Conservation (phyloP, 176 grass and related monocot genomes). For the Triticum dicoccoides region DNA sequence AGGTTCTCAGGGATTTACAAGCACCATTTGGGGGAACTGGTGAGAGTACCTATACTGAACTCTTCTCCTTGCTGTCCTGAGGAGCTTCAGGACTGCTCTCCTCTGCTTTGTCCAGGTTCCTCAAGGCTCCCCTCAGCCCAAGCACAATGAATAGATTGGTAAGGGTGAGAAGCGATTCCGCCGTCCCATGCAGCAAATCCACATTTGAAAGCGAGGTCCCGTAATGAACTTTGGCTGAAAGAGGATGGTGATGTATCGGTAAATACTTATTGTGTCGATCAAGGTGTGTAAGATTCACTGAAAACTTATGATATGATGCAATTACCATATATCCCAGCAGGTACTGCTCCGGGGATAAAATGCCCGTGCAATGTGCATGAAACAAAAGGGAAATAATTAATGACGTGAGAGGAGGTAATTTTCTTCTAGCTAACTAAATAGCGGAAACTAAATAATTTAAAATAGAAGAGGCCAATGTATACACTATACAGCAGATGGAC, state of each 20-base stretch:
- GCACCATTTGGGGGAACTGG: background rate
- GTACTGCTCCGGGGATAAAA: conserved; percentile 59
- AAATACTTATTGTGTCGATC: background rate
- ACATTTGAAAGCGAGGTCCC: conserved; percentile 86
- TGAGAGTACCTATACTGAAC: conserved; percentile 52
- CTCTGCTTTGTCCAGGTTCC: conserved; percentile 49
- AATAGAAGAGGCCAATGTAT: background rate
- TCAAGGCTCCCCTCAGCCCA: conserved; percentile 69
- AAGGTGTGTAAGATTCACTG: conserved; percentile 1
- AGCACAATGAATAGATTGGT: conserved; percentile 87
- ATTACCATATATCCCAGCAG: conserved; percentile 98
- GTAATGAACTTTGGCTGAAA: conserved; percentile 80
- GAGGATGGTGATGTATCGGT: background rate
- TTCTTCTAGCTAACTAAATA: conserved; percentile 18
- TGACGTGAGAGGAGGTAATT: background rate
- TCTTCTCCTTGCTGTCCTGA: conserved; percentile 56
- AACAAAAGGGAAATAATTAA: conserved; percentile 66
- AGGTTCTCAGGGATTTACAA: background rate
- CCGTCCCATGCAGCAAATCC: conserved; percentile 71
- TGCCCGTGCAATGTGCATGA: conserved; percentile 42
- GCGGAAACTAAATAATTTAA: background rate
- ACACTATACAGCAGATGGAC: background rate
- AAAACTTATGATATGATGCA: background rate
- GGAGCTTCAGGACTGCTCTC: conserved; percentile 35
- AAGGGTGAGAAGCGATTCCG: conserved; percentile 82